These are phyloP conservation scores for Combretum micranthum DNA, from an alignment of 345 rosid genomes.

Conservation along the genomic window DNA sequence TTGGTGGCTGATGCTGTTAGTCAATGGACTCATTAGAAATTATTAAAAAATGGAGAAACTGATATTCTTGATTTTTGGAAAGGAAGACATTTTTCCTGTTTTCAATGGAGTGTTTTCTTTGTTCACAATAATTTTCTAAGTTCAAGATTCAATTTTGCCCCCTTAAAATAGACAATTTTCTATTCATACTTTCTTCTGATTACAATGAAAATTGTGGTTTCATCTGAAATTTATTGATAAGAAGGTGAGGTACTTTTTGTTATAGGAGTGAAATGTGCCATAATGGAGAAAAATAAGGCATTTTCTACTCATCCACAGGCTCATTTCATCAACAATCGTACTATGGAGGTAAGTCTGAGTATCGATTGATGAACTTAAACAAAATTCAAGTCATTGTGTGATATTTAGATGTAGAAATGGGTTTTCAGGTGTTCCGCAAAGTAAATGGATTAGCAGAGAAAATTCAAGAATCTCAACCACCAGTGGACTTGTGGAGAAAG, in stretches of 20 bases:
- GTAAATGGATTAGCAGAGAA: slow-evolving; percentile 82
- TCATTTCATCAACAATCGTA: slow-evolving; percentile 89
- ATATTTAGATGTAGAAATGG: not conserved
- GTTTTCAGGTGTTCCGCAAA: slow-evolving; percentile 58
- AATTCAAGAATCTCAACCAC: slow-evolving; percentile 75
- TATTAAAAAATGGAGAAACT: not conserved
- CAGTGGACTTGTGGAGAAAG: slow-evolving; percentile 86
- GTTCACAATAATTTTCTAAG: too few species aligned
- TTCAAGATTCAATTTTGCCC: too few species aligned
- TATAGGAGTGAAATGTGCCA: slow-evolving; percentile 64
- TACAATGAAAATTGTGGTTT: not conserved
- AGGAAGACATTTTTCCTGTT: too few species aligned
- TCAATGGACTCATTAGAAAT: not conserved
- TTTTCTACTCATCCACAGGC: slow-evolving; percentile 88
- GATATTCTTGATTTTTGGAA: too few species aligned
- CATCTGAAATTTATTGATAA: not conserved
- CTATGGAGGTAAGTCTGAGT: slow-evolving; percentile 73
- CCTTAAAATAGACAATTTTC: too few species aligned
- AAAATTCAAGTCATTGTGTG: slow-evolving; percentile 5
- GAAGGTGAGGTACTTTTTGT: slow-evolving; percentile 2
- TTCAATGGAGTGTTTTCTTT: too few species aligned
- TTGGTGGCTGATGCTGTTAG: not conserved
- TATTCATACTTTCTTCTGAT: not conserved
- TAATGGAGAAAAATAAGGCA: slow-evolving; percentile 65
- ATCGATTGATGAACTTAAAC: not conserved